Percentiles rank a stretch among this genome's conserved stretches.
Conservation (phyloP, 768 basidiomycete species). For the Leccinellum rugosiceps region DNA sequence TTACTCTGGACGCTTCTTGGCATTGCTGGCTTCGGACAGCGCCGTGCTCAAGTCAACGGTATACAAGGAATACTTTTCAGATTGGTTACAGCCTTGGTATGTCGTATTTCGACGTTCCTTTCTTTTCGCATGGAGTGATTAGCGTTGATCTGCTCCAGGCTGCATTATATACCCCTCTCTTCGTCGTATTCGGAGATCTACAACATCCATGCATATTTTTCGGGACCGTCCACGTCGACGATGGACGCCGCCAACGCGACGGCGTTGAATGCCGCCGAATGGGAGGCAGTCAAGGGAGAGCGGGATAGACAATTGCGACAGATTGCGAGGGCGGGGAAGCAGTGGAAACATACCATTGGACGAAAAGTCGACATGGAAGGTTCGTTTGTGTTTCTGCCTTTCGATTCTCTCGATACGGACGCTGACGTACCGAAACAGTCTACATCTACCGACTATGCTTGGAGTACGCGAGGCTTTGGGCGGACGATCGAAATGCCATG, state of each 20-base stretch:
- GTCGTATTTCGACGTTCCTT: slow-evolving; percentile 15
- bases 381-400: slow-evolving; percentile 33
- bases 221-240: slow-evolving; percentile 68
- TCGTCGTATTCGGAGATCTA: slow-evolving; percentile 88
- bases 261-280: slow-evolving; percentile 24
- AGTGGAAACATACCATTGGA: slow-evolving; percentile 86
- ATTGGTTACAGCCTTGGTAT: slow-evolving; percentile 90
- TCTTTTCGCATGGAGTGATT: background rate
- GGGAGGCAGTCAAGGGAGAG: slow-evolving; percentile 40
- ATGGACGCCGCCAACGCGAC: slow-evolving; percentile 54
- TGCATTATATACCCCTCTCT: slow-evolving; percentile 93
- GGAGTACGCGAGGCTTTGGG: slow-evolving; percentile 83
- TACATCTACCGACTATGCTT: slow-evolving; percentile 86
- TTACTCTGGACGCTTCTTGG: slow-evolving; percentile 88
- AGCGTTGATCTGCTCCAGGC: slow-evolving; percentile 44
- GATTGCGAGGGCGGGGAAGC: slow-evolving; percentile 89
- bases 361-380: slow-evolving; percentile 91
- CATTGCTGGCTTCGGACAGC: slow-evolving; percentile 82
- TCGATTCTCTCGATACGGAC: background rate
- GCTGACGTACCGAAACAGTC: slow-evolving; percentile 37
- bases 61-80: slow-evolving; percentile 86
- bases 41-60: slow-evolving; percentile 88
- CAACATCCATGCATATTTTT: slow-evolving; percentile 91
- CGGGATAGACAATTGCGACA: slow-evolving; percentile 72
- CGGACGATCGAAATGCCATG: slow-evolving; percentile 83